phyloP scores from a whole-genome alignment of 2,329 filamentous ascomycete genomes.

The Colletotrichum incanum region DNA sequence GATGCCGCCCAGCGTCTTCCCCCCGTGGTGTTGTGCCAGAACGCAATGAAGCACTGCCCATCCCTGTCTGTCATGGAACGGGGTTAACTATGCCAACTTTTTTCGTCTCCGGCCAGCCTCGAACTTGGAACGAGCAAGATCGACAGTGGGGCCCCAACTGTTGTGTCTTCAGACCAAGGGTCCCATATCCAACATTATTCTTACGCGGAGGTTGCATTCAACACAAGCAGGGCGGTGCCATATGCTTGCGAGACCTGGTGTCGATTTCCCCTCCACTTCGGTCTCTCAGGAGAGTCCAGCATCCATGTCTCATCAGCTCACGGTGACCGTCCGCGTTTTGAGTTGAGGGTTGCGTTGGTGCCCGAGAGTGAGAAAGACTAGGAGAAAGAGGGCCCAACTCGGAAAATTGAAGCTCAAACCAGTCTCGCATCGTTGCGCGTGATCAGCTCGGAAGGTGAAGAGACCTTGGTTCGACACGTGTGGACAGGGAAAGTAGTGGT shows the following conservation, averaged over 20 bases:
- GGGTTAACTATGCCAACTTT: slow-evolving; percentile 37
- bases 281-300: neutral
- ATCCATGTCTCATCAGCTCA: slow-evolving; percentile 32
- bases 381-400: slow-evolving; percentile 9
- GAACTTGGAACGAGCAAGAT: slow-evolving; percentile 41
- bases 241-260: neutral
- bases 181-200: slow-evolving; percentile 38
- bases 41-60: neutral
- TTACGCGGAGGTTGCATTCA: slow-evolving; percentile 23
- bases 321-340: slow-evolving; percentile 28
- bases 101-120: slow-evolving; percentile 10
- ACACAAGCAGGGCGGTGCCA: neutral
- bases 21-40: slow-evolving; percentile 24
- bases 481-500: slow-evolving; percentile 11
- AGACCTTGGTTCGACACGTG: slow-evolving; percentile 27
- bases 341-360: slow-evolving; percentile 35
- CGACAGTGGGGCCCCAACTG: slow-evolving; percentile 33
- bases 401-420: slow-evolving; percentile 30
- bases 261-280: neutral
- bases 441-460: slow-evolving; percentile 7
- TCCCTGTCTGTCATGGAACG: slow-evolving; percentile 21
- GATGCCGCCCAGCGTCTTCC: slow-evolving; percentile 22
- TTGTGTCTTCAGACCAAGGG: slow-evolving; percentile 24
- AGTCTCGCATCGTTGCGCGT: slow-evolving; percentile 4
- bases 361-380: slow-evolving; percentile 23